Conservation (phyloP, 768 basidiomycete genomes). For the Termitomyces sp. region DNA sequence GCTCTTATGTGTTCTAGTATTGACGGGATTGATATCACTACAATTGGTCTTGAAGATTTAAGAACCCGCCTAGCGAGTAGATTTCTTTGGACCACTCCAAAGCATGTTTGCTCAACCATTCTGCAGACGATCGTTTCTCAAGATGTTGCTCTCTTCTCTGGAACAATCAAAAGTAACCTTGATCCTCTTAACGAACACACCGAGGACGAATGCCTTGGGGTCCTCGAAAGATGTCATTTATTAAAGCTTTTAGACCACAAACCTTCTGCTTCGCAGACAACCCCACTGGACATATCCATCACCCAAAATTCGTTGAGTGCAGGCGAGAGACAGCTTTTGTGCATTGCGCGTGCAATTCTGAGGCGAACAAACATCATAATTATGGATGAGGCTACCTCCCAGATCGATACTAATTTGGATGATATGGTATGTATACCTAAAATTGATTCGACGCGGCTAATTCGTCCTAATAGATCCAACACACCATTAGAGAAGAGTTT, state of each 20-base stretch:
- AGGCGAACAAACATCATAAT: constrained; percentile 65
- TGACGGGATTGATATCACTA: constrained; percentile 67
- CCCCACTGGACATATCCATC: constrained; percentile 57
- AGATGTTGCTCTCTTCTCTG: constrained; percentile 72
- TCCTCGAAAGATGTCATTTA: constrained; percentile 64
- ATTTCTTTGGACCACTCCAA: not conserved
- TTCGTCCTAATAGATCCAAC: constrained; percentile 49
- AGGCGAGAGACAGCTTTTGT: constrained; percentile 75
- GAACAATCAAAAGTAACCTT: constrained; percentile 68
- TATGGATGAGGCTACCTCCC: constrained; percentile 77
- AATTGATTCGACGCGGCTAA: not conserved
- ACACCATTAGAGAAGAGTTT: constrained; percentile 72
- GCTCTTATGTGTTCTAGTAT: constrained; percentile 32
- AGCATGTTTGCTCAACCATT: not conserved
- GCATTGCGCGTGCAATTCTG: constrained; percentile 66
- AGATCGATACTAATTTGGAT: constrained; percentile 68
- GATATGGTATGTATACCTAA: constrained; percentile 46
- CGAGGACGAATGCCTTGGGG: constrained; percentile 59
- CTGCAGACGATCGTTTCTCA: constrained; percentile 68
- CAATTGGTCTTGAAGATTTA: constrained; percentile 66
- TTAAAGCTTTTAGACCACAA: constrained; percentile 38
- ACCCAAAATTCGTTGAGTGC: constrained; percentile 67
- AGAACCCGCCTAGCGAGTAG: constrained; percentile 52
- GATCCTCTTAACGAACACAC: constrained; percentile 63
- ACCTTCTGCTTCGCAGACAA: constrained; percentile 26